Evolutionary conservation across 768 basidiomycete species (phyloP).

Genomic region (Punctularia strigosozonata): DNA sequence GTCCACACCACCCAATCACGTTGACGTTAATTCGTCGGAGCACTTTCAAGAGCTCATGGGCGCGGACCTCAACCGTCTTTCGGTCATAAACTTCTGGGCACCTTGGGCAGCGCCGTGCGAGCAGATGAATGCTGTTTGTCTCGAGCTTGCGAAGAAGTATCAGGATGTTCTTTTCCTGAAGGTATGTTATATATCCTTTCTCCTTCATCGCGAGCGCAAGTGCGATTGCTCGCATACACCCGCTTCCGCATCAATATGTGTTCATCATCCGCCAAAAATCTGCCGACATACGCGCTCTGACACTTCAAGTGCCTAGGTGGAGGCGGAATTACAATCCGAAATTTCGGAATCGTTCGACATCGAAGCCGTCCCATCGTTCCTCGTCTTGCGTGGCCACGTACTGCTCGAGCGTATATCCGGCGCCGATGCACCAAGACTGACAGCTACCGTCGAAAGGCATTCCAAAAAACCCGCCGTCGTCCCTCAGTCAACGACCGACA

Average conservation of each 20-base stretch:
- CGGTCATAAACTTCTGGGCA: slow-evolving; percentile 81
- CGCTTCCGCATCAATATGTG: too few relatives aligned
- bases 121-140: slow-evolving; percentile 67
- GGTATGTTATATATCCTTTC: slow-evolving; percentile 23
- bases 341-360: slow-evolving; percentile 82
- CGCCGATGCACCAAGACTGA: slow-evolving; percentile 52
- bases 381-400: slow-evolving; percentile 70
- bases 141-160: slow-evolving; percentile 55
- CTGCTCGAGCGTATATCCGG: slow-evolving; percentile 63
- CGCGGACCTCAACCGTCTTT: slow-evolving; percentile 58
- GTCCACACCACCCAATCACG: slow-evolving; percentile 18
- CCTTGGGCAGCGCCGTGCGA: slow-evolving; percentile 77
- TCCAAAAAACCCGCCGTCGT: slow-evolving; percentile 17
- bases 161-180: slow-evolving; percentile 54
- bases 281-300: not conserved
- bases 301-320: slow-evolving; percentile 33
- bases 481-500: slow-evolving; percentile 1
- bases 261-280: too few relatives aligned
- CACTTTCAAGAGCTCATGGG: slow-evolving; percentile 64
- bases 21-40: slow-evolving; percentile 37
- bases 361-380: slow-evolving; percentile 65
- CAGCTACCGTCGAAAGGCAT: slow-evolving; percentile 43
- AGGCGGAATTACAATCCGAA: slow-evolving; percentile 61
- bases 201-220: too few relatives aligned
- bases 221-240: too few relatives aligned